Conservation (phyloP, 2,329 filamentous ascomycete genomes). For the Drechslerella dactyloides region DNA sequence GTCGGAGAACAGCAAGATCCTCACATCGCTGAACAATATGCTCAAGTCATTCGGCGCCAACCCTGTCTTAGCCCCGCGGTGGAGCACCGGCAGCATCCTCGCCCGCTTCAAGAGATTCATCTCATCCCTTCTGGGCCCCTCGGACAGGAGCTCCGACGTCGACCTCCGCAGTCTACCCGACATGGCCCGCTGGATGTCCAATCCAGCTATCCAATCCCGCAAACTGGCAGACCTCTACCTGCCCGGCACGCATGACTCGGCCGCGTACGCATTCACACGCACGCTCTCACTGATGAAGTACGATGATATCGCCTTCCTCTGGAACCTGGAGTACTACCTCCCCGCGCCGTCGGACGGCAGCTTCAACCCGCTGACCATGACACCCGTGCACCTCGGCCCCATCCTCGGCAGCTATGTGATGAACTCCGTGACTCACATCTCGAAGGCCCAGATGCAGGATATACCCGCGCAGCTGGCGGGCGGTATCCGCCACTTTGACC, state of each 20-base stretch:
- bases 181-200: constrained; percentile 42
- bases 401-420: constrained; percentile 37
- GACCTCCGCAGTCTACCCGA: background rate
- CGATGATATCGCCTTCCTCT: constrained; percentile 42
- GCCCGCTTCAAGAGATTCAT: constrained; percentile 1
- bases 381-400: constrained; percentile 31
- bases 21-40: constrained; percentile 14
- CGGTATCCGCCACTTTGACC: constrained; percentile 38
- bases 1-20: constrained; percentile 28
- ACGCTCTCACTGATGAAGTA: constrained; percentile 35
- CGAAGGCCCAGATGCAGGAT: constrained; percentile 27
- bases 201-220: constrained; percentile 20
- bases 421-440: constrained; percentile 26
- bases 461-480: constrained; percentile 29
- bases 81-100: background rate
- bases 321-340: constrained; percentile 39
- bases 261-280: constrained; percentile 34
- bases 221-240: constrained; percentile 28
- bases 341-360: constrained; percentile 37
- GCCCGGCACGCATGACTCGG: constrained; percentile 42
- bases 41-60: constrained; percentile 5
- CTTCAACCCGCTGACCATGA: constrained; percentile 32
- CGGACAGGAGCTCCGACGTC: background rate
- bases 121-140: background rate
- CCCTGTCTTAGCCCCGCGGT: background rate